A percentile compares a stretch with the other conserved stretches of the same genome.
These are phyloP conservation scores for Conoideocrella luteorostrata DNA, from an alignment of 2,329 filamentous ascomycete genomes.

Conservation along the genomic window DNA sequence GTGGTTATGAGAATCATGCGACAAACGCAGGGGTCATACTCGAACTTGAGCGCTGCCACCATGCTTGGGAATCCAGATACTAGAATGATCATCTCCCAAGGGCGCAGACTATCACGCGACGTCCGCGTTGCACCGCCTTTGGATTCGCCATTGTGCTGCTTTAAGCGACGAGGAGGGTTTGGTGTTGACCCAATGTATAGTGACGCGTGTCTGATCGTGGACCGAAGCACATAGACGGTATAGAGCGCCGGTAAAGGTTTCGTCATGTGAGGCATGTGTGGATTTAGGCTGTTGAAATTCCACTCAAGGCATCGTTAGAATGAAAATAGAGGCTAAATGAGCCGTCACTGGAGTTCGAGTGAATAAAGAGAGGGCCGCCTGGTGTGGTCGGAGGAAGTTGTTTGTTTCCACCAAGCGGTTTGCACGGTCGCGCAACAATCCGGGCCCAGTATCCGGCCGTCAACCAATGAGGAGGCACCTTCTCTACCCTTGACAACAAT, in stretches of 20 bases:
- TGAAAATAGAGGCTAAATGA: too few species aligned
- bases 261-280: slow-evolving; percentile 33
- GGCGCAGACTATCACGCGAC: slow-evolving; percentile 58
- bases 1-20: too few species aligned
- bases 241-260: slow-evolving; percentile 80
- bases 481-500: too few species aligned
- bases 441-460: too few species aligned
- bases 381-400: too few species aligned
- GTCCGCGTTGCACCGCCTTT: slow-evolving; percentile 80
- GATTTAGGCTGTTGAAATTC: not conserved
- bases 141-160: slow-evolving; percentile 82
- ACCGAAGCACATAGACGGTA: slow-evolving; percentile 86
- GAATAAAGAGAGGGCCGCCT: not conserved
- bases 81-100: slow-evolving; percentile 86
- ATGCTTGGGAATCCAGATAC: slow-evolving; percentile 85
- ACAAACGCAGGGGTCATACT: slow-evolving; percentile 52
- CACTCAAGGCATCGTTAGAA: not conserved
- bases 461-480: too few species aligned
- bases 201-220: slow-evolving; percentile 62
- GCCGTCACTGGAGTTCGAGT: too few species aligned
- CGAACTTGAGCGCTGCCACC: slow-evolving; percentile 86
- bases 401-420: too few species aligned
- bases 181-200: slow-evolving; percentile 92
- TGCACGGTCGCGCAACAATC: too few species aligned
- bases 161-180: slow-evolving; percentile 74